Conservation (phyloP, 2,329 filamentous ascomycete species). For the Neonectria magnoliae region DNA sequence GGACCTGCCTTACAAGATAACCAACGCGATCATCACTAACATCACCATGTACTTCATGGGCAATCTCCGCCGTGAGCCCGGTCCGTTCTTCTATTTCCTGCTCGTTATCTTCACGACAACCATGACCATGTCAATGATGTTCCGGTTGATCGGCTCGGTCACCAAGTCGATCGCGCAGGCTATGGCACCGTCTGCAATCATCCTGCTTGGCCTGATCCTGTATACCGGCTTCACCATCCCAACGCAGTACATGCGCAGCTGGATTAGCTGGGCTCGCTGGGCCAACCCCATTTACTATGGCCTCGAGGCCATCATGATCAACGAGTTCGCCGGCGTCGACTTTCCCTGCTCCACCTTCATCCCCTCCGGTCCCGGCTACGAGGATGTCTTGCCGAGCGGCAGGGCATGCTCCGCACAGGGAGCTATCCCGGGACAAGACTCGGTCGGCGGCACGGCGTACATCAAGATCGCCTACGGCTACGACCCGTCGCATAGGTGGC, state of each 20-base stretch:
- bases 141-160: constrained; percentile 28
- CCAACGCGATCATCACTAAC: constrained; percentile 46
- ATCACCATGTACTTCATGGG: constrained; percentile 70
- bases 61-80: constrained; percentile 64
- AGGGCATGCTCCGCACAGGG: not conserved
- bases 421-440: not conserved
- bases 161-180: constrained; percentile 31
- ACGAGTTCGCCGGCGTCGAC: constrained; percentile 11
- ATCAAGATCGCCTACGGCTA: not conserved
- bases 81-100: constrained; percentile 68
- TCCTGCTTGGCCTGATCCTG: constrained; percentile 62
- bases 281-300: constrained; percentile 69
- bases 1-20: constrained; percentile 13
- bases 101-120: constrained; percentile 47
- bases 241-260: not conserved
- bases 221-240: constrained; percentile 39
- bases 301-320: constrained; percentile 18
- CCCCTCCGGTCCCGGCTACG: not conserved
- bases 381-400: not conserved
- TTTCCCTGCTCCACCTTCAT: not conserved
- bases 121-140: constrained; percentile 31
- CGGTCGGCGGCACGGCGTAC: not conserved
- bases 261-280: constrained; percentile 67
- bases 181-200: constrained; percentile 61
- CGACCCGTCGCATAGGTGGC: constrained; percentile 53